Percentiles rank a stretch among this genome's conserved stretches.
These are phyloP conservation scores for Houttuynia cordata DNA, from an alignment of 164 flowering plant genomes.

Conservation along the genomic window DNA sequence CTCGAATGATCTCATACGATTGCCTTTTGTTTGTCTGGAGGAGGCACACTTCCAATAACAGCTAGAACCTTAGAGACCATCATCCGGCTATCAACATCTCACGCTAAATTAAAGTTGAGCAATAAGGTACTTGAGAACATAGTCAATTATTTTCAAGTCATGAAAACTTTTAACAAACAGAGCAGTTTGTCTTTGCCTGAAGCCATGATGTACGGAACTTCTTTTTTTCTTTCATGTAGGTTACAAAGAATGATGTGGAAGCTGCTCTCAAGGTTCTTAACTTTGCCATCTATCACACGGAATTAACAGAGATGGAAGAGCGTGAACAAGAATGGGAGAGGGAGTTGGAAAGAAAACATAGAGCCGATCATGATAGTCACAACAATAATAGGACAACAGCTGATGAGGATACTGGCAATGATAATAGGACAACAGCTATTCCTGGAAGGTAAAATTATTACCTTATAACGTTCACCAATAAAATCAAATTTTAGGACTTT, in stretches of 20 bases:
- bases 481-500: too few species aligned
- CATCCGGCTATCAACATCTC: conserved; percentile 94
- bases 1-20: background rate
- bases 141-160: background rate
- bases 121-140: conserved; percentile 39
- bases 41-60: conserved; percentile 97
- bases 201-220: background rate
- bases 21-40: conserved; percentile 33
- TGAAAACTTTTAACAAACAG: background rate
- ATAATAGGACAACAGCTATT: too few species aligned
- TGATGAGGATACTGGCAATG: too few species aligned
- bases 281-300: conserved; percentile 96
- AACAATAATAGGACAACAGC: conserved; percentile 6
- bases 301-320: conserved; percentile 90
- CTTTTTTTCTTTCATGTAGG: conserved; percentile 29
- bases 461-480: too few species aligned
- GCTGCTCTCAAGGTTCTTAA: conserved; percentile 90
- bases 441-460: too few species aligned
- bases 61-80: conserved; percentile 96
- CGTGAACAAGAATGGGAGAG: conserved; percentile 70
- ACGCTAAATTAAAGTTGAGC: conserved; percentile 86
- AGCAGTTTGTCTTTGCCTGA: too few species aligned
- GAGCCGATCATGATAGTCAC: conserved; percentile 32
- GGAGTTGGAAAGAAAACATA: conserved; percentile 45
- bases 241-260: conserved; percentile 68